Evolutionary conservation across 192 early-diverging fungal species (phyloP).

Genomic region (Mortierella claussenii): DNA sequence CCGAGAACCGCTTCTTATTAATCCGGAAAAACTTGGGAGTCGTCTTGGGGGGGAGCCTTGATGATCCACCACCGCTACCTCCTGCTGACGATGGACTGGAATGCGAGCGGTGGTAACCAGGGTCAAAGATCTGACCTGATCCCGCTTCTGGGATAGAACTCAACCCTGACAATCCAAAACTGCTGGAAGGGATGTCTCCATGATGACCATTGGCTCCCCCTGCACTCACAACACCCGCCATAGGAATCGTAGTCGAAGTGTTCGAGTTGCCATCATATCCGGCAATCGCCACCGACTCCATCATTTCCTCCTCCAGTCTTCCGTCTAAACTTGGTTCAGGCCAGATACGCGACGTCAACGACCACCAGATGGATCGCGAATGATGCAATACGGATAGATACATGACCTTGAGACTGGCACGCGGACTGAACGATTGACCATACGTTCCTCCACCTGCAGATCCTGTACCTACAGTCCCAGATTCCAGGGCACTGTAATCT

Average conservation of each 20-base stretch:
- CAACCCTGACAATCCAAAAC: slow-evolving; percentile 25
- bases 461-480: slow-evolving; percentile 28
- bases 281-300: slow-evolving; percentile 36
- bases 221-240: not conserved
- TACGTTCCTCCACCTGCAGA: slow-evolving; percentile 17
- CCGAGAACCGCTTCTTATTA: slow-evolving; percentile 48
- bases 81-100: slow-evolving; percentile 4
- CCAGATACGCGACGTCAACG: slow-evolving; percentile 36
- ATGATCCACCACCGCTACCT: not conserved
- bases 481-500: slow-evolving; percentile 46
- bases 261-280: slow-evolving; percentile 37
- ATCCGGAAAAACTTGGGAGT: slow-evolving; percentile 37
- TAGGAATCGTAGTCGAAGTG: slow-evolving; percentile 17
- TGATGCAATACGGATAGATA: slow-evolving; percentile 44
- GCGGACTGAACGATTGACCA: slow-evolving; percentile 28
- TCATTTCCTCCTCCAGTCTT: slow-evolving; percentile 14
- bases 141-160: slow-evolving; percentile 32
- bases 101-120: slow-evolving; percentile 25
- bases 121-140: slow-evolving; percentile 15
- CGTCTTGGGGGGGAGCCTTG: slow-evolving; percentile 29
- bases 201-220: slow-evolving; percentile 13
- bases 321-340: slow-evolving; percentile 16
- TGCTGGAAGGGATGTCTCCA: slow-evolving; percentile 29
- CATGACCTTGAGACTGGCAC: slow-evolving; percentile 33
- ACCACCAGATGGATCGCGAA: slow-evolving; percentile 43